A percentile compares a stretch with the other conserved stretches of the same genome.
Evolutionary conservation across 2,329 filamentous ascomycete genomes (phyloP).

Genomic region (Talaromyces pinophilus): DNA sequence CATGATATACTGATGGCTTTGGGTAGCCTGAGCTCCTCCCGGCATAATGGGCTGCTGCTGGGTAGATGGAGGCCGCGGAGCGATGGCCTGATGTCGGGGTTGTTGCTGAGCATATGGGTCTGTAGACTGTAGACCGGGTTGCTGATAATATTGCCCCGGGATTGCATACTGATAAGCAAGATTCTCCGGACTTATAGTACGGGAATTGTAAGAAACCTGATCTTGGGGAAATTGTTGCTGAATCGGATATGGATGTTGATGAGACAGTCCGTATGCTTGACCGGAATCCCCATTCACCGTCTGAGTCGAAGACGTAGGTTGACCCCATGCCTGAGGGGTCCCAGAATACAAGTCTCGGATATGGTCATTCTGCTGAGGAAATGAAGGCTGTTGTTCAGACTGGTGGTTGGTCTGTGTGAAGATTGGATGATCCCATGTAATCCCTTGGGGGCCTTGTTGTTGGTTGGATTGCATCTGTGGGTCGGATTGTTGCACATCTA

Average conservation of each 20-base stretch:
- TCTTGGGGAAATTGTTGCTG: slow-evolving; percentile 32
- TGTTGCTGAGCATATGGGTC: slow-evolving; percentile 33
- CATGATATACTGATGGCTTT: slow-evolving; percentile 32
- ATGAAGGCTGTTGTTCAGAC: slow-evolving; percentile 26
- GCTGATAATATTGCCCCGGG: slow-evolving; percentile 35
- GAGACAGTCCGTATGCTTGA: slow-evolving; percentile 31
- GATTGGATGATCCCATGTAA: slow-evolving; percentile 24
- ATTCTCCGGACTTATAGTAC: slow-evolving; percentile 32
- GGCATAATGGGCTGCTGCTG: slow-evolving; percentile 25
- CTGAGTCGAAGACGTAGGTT: slow-evolving; percentile 35
- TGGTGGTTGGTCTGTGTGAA: slow-evolving; percentile 29
- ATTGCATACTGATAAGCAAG: slow-evolving; percentile 39
- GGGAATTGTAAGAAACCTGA: slow-evolving; percentile 36
- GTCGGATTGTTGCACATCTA: slow-evolving; percentile 32
- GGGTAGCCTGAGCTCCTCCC: slow-evolving; percentile 18
- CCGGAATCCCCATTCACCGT: slow-evolving; percentile 29
- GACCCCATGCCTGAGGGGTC: slow-evolving; percentile 37
- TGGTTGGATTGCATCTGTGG: slow-evolving; percentile 27
- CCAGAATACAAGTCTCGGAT: slow-evolving; percentile 37
- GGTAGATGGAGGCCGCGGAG: slow-evolving; percentile 27
- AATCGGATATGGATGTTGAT: slow-evolving; percentile 38
- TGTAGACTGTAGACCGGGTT: slow-evolving; percentile 32
- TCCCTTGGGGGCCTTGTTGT: slow-evolving; percentile 26
- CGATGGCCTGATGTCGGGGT: slow-evolving; percentile 25
- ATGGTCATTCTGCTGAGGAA: slow-evolving; percentile 29